Conservation (phyloP, 305 asterid genomes). For the Ajuga reptans region DNA sequence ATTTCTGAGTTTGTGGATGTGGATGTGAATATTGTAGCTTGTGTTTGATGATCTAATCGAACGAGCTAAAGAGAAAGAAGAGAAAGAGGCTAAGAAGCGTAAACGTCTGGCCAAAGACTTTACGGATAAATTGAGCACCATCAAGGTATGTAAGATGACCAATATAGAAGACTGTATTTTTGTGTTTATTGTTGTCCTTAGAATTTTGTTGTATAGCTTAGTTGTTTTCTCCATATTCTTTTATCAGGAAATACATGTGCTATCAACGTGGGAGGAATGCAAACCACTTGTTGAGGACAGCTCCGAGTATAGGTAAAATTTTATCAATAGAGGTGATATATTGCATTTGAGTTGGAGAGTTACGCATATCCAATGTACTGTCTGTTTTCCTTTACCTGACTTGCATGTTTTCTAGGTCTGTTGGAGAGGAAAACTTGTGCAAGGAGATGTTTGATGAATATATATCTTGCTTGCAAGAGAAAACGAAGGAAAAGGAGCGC, state of each 20-base stretch:
- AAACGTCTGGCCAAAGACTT: constrained; percentile 82
- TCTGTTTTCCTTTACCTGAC: constrained; percentile 3
- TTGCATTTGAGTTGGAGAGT: not conserved
- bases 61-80: constrained; percentile 94
- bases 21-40: constrained; percentile 49
- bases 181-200: not conserved
- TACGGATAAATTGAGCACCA: constrained; percentile 54
- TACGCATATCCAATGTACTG: constrained; percentile 4
- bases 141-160: constrained; percentile 49
- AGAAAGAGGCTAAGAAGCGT: constrained; percentile 83
- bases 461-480: constrained; percentile 70
- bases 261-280: constrained; percentile 83
- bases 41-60: constrained; percentile 74
- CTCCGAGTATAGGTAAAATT: constrained; percentile 69
- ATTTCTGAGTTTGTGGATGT: not conserved
- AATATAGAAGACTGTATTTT: constrained; percentile 10
- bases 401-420: constrained; percentile 43
- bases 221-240: not conserved
- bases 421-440: constrained; percentile 73
- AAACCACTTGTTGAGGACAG: constrained; percentile 68
- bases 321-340: constrained; percentile 15
- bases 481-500: constrained; percentile 78
- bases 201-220: not conserved
- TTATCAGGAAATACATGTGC: constrained; percentile 57
- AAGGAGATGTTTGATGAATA: constrained; percentile 71